phyloP scores from a whole-genome alignment of 2,329 filamentous ascomycete species.

The Cordyceps tenuipes region DNA sequence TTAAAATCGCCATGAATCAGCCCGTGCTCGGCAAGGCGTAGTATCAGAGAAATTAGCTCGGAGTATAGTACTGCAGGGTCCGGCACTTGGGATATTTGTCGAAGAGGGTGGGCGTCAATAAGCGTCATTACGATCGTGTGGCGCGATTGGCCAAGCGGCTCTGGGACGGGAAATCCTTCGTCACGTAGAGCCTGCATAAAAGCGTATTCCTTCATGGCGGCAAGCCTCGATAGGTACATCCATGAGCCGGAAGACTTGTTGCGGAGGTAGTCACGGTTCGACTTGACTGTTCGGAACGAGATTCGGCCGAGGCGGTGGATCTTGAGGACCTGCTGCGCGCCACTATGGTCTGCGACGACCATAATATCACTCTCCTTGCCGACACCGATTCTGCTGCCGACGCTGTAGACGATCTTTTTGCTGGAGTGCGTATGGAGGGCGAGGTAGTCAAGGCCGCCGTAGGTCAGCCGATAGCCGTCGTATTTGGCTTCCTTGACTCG shows the following conservation, averaged over 20 bases:
- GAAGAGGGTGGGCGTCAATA: constrained; percentile 83
- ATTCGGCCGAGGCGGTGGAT: constrained; percentile 94
- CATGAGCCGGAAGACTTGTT: constrained; percentile 74
- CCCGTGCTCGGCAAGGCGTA: constrained; percentile 75
- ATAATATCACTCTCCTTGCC: constrained; percentile 98
- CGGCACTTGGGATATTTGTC: constrained; percentile 77
- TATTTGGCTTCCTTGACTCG: constrained; percentile 94
- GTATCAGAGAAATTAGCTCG: constrained; percentile 81
- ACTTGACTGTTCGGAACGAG: constrained; percentile 92
- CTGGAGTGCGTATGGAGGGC: constrained; percentile 84
- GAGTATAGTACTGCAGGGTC: constrained; percentile 80
- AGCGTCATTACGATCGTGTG: constrained; percentile 96
- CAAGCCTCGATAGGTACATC: constrained; percentile 95
- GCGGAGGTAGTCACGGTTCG: constrained; percentile 89
- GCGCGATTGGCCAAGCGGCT: constrained; percentile 78
- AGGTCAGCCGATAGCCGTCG: constrained; percentile 93
- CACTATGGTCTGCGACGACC: constrained; percentile 74
- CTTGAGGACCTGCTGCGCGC: constrained; percentile 77
- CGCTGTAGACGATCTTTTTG: constrained; percentile 74
- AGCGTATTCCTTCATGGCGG: constrained; percentile 87
- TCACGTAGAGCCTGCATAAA: constrained; percentile 84
- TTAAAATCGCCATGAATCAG: constrained; percentile 98
- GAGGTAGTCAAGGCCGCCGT: constrained; percentile 96
- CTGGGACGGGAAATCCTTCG: constrained; percentile 83
- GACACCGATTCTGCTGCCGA: constrained; percentile 89